Conservation (phyloP, 2,329 filamentous ascomycete species). For the Aspergillus chevalieri region DNA sequence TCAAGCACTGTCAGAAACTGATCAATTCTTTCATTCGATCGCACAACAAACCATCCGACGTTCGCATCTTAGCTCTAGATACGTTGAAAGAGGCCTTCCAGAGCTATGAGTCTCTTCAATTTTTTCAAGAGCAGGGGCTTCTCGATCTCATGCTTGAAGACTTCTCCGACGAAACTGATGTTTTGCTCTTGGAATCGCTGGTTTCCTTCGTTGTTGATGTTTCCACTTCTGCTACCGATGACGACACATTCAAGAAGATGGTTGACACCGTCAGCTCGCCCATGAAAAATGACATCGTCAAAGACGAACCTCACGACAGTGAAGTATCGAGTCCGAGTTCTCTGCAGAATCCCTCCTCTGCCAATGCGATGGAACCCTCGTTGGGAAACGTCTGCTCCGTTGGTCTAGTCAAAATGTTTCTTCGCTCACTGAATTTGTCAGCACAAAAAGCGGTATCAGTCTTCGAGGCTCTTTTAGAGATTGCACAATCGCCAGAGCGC, state of each 20-base stretch:
- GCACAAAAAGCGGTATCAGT: slow-evolving; percentile 58
- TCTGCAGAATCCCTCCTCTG: slow-evolving; percentile 26
- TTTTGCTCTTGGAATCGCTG: slow-evolving; percentile 33
- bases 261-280: slow-evolving; percentile 29
- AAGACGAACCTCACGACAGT: slow-evolving; percentile 34
- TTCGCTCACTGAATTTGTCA: slow-evolving; percentile 63
- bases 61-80: slow-evolving; percentile 35
- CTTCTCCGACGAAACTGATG: slow-evolving; percentile 33
- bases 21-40: slow-evolving; percentile 33
- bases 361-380: slow-evolving; percentile 26
- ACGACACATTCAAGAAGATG: slow-evolving; percentile 26
- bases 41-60: slow-evolving; percentile 33
- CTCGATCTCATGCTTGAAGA: slow-evolving; percentile 26
- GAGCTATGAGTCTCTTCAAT: slow-evolving; percentile 22
- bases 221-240: slow-evolving; percentile 22
- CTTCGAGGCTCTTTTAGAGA: slow-evolving; percentile 58
- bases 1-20: slow-evolving; percentile 27
- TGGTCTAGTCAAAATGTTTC: slow-evolving; percentile 70
- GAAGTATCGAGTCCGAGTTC: slow-evolving; percentile 26
- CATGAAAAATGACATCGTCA: slow-evolving; percentile 29
- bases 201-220: slow-evolving; percentile 34
- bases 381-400: slow-evolving; percentile 60
- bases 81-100: slow-evolving; percentile 35
- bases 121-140: slow-evolving; percentile 29
- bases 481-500: slow-evolving; percentile 55